Evolutionary conservation across 495 filamentous ascomycete species (phyloP).

Genomic region (Cladorrhinum samala): DNA sequence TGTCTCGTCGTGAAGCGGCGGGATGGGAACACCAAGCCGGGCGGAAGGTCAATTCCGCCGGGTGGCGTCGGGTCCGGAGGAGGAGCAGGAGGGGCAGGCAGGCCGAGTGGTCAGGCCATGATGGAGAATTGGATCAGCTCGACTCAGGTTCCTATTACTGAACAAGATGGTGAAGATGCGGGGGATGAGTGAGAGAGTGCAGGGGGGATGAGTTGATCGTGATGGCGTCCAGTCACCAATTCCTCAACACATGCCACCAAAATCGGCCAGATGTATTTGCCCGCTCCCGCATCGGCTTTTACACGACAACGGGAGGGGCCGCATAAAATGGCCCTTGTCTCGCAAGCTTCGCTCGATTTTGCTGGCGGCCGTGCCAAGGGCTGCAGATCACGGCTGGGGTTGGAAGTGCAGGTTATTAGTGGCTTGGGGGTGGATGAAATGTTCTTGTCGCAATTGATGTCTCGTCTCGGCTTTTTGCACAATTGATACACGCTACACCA

Average conservation of each 20-base stretch:
- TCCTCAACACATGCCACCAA: background rate
- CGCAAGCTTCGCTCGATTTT: too few relatives aligned
- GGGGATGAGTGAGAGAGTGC: conserved; percentile 22
- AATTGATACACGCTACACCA: too few relatives aligned
- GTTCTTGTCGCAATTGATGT: too few relatives aligned
- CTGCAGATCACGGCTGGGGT: too few relatives aligned
- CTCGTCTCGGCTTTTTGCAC: too few relatives aligned
- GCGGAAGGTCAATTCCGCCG: conserved; percentile 22
- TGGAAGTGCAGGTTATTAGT: too few relatives aligned
- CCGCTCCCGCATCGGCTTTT: background rate
- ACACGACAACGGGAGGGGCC: background rate
- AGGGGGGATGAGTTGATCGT: too few relatives aligned
- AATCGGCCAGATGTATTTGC: background rate
- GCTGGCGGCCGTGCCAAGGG: too few relatives aligned
- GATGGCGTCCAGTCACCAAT: background rate
- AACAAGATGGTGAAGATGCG: conserved; percentile 33
- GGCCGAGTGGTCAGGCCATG: conserved; percentile 58
- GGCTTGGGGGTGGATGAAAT: too few relatives aligned
- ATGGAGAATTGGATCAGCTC: conserved; percentile 91
- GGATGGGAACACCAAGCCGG: conserved; percentile 24
- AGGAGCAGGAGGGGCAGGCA: conserved; percentile 23
- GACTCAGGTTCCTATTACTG: conserved; percentile 63
- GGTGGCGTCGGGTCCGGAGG: conserved; percentile 20
- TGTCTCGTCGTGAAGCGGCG: conserved; percentile 77
- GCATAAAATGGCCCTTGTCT: background rate